These are phyloP conservation scores for Ustilago loliicola DNA, from an alignment of 1,284 basidiomycete genomes.

Conservation along the genomic window DNA sequence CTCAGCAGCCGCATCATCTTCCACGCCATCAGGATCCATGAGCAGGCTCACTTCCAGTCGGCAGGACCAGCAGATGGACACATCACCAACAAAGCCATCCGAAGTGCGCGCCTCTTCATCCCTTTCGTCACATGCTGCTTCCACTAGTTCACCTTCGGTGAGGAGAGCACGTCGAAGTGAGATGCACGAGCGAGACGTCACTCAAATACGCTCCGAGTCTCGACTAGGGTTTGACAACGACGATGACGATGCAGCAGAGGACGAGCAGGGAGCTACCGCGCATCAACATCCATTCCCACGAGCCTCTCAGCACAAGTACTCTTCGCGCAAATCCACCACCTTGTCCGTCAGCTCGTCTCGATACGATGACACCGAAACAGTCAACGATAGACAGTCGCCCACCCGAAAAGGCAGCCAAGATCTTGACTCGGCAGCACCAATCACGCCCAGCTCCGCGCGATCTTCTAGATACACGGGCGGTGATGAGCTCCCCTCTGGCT, in stretches of 20 bases:
- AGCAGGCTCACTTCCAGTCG: background rate
- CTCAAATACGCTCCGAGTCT: slow-evolving; percentile 56
- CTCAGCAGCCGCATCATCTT: background rate
- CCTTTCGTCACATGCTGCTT: slow-evolving; percentile 3
- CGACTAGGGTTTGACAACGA: slow-evolving; percentile 35
- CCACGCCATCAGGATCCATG: background rate
- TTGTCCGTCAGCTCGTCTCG: slow-evolving; percentile 26
- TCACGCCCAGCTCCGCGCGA: slow-evolving; percentile 14
- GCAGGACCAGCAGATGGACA: background rate
- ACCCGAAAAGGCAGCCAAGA: background rate
- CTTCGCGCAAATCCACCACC: slow-evolving; percentile 45
- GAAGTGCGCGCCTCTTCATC: slow-evolving; percentile 29
- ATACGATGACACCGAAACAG: slow-evolving; percentile 16
- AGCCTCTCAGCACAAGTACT: slow-evolving; percentile 40
- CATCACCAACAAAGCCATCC: slow-evolving; percentile 2
- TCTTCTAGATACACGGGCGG: slow-evolving; percentile 22
- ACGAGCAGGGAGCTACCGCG: background rate
- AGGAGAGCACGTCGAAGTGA: slow-evolving; percentile 45
- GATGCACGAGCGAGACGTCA: slow-evolving; percentile 55
- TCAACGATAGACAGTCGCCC: background rate
- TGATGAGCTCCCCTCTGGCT: slow-evolving; percentile 27
- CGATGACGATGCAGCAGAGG: slow-evolving; percentile 10
- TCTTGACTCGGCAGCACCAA: slow-evolving; percentile 7
- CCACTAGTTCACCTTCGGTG: slow-evolving; percentile 22
- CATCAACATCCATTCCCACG: slow-evolving; percentile 26